Base-by-base conservation (phyloP, 768 basidiomycete species). In the Hemileccinum impolitum region DNA sequence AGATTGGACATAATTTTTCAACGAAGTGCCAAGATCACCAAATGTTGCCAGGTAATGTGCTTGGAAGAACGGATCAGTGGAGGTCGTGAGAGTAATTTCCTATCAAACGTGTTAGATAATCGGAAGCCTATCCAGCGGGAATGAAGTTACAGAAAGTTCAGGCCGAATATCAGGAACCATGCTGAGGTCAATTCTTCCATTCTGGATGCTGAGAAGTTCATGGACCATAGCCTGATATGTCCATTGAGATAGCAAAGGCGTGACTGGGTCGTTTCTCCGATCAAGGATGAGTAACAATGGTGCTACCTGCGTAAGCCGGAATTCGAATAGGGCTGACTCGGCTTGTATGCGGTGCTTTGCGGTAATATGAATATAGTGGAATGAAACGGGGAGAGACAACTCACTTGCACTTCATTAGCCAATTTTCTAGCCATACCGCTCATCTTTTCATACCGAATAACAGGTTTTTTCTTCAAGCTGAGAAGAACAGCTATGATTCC, bases 141-240 rank as follows among this genome's bases (percentile, higher is more conserved):
- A 55, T 49, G 41, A 47, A 67, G 80, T 54, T 59, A 90, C 94
- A 62, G 84, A 80, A 47, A 98, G 75, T 66, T 99, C 96, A 23
- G 89, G 84, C 42, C 78, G 72, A 38, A 94, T 87, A 56, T 91
- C 94, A 13, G 92, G 92, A 31, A 94, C 91, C 52, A 81, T 71
- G 53, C 79, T 81, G 39, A 95, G 69, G 62, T 91, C 84, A 4
- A 98, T 94, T 50, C 96, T 79, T 17, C 95, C 95, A 62, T 97
- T 98, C 53, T 89, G 85, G 39, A 99, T 96, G 2, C 90, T 87
- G 7, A 98, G 70, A 13, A 96, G 74, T 65, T 98, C 96, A 61
- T 99, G 96, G 0, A 98, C 96, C 94, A 98, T 97, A 1, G 95
- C 96, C 66, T 98, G 95, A 70, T 98, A 98, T 21, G 96, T 98